These are phyloP conservation scores for Aspergillus transmontanensis DNA, from an alignment of 2,329 filamentous ascomycete genomes.

Conservation along the genomic window DNA sequence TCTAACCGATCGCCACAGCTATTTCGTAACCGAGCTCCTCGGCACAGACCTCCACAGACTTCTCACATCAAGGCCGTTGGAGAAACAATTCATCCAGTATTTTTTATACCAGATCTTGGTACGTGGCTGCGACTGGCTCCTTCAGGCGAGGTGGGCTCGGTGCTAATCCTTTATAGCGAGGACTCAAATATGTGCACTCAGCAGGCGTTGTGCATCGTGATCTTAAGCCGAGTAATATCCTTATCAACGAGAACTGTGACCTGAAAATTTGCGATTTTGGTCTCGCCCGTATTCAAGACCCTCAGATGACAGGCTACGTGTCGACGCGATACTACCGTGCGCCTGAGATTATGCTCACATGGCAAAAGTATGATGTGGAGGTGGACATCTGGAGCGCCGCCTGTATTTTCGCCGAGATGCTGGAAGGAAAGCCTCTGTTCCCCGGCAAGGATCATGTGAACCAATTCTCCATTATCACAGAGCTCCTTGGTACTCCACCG, in stretches of 20 bases:
- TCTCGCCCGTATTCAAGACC: slow-evolving; percentile 94
- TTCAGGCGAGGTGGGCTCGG: not conserved
- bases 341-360: slow-evolving; percentile 99
- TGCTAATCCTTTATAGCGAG: slow-evolving; percentile 64
- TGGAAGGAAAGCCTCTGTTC: slow-evolving; percentile 97
- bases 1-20: slow-evolving; percentile 56
- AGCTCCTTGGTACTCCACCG: slow-evolving; percentile 91
- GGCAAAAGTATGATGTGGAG: slow-evolving; percentile 99
- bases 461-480: slow-evolving; percentile 99
- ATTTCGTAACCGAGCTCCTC: slow-evolving; percentile 96
- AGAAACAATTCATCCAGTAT: slow-evolving; percentile 99
- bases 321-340: slow-evolving; percentile 98
- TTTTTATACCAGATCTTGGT: slow-evolving; percentile 99
- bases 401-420: slow-evolving; percentile 99
- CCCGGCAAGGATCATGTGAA: slow-evolving; percentile 99
- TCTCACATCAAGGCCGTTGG: slow-evolving; percentile 89
- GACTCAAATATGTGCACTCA: slow-evolving; percentile 98
- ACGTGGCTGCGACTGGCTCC: slow-evolving; percentile 39
- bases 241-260: slow-evolving; percentile 99
- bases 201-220: slow-evolving; percentile 97
- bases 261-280: slow-evolving; percentile 99
- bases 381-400: slow-evolving; percentile 99
- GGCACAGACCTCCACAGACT: slow-evolving; percentile 95
- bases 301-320: slow-evolving; percentile 99
- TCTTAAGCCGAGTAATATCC: slow-evolving; percentile 97